phyloP scores from a whole-genome alignment of 768 basidiomycete species.

The Boletus barrowsii region DNA sequence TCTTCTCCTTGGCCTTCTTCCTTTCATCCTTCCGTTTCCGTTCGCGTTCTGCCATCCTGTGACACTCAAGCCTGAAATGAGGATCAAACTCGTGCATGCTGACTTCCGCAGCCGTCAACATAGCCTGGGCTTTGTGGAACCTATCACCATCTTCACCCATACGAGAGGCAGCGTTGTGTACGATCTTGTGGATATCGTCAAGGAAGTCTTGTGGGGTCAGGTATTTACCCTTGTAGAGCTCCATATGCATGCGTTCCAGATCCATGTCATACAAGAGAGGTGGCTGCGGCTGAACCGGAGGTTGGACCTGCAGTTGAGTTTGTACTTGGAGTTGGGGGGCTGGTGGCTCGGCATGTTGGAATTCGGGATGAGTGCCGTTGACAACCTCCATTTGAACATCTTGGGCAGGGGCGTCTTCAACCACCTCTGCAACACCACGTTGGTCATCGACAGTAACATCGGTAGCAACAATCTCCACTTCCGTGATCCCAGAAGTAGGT shows the following conservation, averaged over 20 bases:
- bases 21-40: conserved; percentile 58
- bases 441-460: conserved; percentile 36
- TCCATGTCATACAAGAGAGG: conserved; percentile 81
- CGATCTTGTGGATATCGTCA: conserved; percentile 75
- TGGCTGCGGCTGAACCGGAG: conserved; percentile 31
- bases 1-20: conserved; percentile 37
- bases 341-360: conserved; percentile 19
- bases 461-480: conserved; percentile 37
- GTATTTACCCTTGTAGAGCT: conserved; percentile 82
- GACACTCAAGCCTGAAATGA: conserved; percentile 76
- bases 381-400: conserved; percentile 34
- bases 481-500: conserved; percentile 21
- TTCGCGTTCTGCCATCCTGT: conserved; percentile 80
- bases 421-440: conserved; percentile 45
- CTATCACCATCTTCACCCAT: conserved; percentile 68
- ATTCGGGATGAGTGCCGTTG: conserved; percentile 35
- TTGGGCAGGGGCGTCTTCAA: conserved; percentile 30
- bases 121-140: conserved; percentile 77
- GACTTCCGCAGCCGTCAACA: conserved; percentile 84
- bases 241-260: conserved; percentile 84
- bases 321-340: conserved; percentile 35
- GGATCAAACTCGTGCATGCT: conserved; percentile 85
- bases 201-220: conserved; percentile 87
- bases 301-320: conserved; percentile 36
- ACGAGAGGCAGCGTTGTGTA: conserved; percentile 65